Percentiles rank a stretch among this genome's conserved stretches.
Conservation (phyloP, 2,329 filamentous ascomycete species). For the Microcyclospora pomicola region DNA sequence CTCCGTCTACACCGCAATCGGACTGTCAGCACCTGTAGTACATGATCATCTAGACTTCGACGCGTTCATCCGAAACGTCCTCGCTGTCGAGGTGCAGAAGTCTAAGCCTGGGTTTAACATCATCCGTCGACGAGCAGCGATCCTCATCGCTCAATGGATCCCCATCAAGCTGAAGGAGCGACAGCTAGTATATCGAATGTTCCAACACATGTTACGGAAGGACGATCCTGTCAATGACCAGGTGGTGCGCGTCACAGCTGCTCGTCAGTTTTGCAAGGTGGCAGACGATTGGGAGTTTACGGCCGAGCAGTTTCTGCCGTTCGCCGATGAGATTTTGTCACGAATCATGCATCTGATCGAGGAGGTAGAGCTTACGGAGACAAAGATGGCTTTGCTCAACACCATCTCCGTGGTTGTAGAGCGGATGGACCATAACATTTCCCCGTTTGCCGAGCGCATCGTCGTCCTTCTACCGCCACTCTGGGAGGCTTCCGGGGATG, state of each 20-base stretch:
- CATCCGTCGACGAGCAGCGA: constrained; percentile 72
- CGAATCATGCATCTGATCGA: constrained; percentile 65
- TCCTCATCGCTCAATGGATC: constrained; percentile 82
- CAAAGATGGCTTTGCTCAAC: constrained; percentile 78
- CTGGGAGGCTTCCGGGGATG: constrained; percentile 75
- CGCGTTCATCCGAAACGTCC: constrained; percentile 56
- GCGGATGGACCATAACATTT: constrained; percentile 61
- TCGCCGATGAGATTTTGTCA: constrained; percentile 57
- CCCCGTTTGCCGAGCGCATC: constrained; percentile 61
- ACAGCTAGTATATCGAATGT: constrained; percentile 73
- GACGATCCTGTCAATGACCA: constrained; percentile 71
- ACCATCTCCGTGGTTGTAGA: constrained; percentile 71
- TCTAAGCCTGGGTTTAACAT: constrained; percentile 58
- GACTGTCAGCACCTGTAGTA: constrained; percentile 66
- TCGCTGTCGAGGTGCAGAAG: constrained; percentile 67
- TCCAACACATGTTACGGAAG: constrained; percentile 68
- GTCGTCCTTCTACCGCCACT: constrained; percentile 65
- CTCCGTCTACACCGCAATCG: constrained; percentile 86
- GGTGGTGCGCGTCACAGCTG: constrained; percentile 83
- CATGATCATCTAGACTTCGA: constrained; percentile 71
- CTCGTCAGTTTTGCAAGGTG: constrained; percentile 65
- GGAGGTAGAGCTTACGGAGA: constrained; percentile 70
- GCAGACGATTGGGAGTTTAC: constrained; percentile 77
- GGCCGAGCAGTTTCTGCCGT: constrained; percentile 60
- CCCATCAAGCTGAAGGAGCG: constrained; percentile 58